A percentile compares a stretch with the other conserved stretches of the same genome.
phyloP scores from a whole-genome alignment of 768 basidiomycete genomes.

The Rhizopogon vinicolor region DNA sequence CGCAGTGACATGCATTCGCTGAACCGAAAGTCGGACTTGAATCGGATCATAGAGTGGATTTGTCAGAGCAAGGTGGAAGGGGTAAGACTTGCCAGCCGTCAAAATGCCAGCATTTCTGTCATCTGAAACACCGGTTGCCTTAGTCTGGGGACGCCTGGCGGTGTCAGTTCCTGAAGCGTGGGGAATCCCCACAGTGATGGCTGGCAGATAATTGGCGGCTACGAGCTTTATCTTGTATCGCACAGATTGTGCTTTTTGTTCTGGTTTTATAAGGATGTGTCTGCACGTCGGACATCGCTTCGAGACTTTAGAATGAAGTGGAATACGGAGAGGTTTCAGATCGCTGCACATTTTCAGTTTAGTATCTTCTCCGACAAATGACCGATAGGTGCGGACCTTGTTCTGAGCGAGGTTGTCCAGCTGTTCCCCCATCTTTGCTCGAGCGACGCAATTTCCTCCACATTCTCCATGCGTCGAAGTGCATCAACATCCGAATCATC shows the following conservation, averaged over 20 bases:
- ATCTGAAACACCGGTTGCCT: conserved; percentile 33
- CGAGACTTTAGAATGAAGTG: conserved; percentile 88
- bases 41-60: conserved; percentile 98
- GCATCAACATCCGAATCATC: conserved; percentile 70
- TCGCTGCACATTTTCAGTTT: conserved; percentile 43
- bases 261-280: conserved; percentile 97
- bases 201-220: conserved; percentile 90
- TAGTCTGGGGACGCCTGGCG: conserved; percentile 31
- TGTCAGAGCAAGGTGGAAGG: conserved; percentile 86
- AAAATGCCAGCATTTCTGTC: conserved; percentile 38
- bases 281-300: conserved; percentile 94
- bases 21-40: conserved; percentile 81
- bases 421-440: conserved; percentile 81
- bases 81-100: conserved; percentile 76
- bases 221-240: conserved; percentile 98
- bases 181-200: conserved; percentile 70
- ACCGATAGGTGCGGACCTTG: conserved; percentile 41
- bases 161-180: conserved; percentile 36
- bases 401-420: conserved; percentile 66
- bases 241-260: conserved; percentile 92
- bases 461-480: conserved; percentile 56
- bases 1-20: conserved; percentile 54
- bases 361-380: background rate
- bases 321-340: conserved; percentile 84
- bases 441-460: conserved; percentile 60